Evolutionary conservation across 2,329 filamentous ascomycete genomes (phyloP).

Genomic region (Colletotrichum euphorbiae): DNA sequence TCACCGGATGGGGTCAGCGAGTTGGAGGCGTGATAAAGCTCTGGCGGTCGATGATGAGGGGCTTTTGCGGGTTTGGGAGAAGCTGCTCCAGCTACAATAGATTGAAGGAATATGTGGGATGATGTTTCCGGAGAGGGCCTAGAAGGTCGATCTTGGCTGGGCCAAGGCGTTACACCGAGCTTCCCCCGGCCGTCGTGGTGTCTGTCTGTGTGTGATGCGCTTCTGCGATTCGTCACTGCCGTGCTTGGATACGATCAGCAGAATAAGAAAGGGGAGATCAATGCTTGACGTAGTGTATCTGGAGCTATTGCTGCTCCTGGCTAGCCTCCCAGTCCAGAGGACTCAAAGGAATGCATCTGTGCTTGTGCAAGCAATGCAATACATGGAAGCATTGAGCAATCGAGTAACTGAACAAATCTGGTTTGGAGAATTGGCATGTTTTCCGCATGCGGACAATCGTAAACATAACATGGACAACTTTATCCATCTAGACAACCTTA

Average conservation of each 20-base stretch:
- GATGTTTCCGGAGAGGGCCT: background rate
- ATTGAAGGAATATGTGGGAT: background rate
- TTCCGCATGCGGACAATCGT: fast-evolving
- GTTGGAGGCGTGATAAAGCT: background rate
- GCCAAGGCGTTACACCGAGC: background rate
- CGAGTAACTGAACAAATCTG: background rate
- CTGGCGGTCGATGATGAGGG: background rate
- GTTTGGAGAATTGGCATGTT: background rate
- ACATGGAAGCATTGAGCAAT: background rate
- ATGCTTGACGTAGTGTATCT: background rate
- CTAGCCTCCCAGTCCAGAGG: fast-evolving
- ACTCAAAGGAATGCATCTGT: background rate
- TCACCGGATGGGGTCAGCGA: slow-evolving; percentile 4
- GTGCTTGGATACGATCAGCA: background rate
- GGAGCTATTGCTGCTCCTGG: background rate
- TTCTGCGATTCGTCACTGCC: slow-evolving; percentile 8
- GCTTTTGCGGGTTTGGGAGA: slow-evolving; percentile 1
- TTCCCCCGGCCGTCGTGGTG: background rate
- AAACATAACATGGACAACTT: background rate
- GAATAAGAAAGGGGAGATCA: slow-evolving; percentile 22
- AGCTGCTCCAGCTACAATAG: background rate
- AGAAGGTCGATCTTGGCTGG: background rate
- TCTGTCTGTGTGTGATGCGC: background rate
- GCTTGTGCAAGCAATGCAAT: background rate
- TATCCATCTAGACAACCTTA: background rate